phyloP scores from a whole-genome alignment of 306 rosid genomes.

The Acacia confusa region DNA sequence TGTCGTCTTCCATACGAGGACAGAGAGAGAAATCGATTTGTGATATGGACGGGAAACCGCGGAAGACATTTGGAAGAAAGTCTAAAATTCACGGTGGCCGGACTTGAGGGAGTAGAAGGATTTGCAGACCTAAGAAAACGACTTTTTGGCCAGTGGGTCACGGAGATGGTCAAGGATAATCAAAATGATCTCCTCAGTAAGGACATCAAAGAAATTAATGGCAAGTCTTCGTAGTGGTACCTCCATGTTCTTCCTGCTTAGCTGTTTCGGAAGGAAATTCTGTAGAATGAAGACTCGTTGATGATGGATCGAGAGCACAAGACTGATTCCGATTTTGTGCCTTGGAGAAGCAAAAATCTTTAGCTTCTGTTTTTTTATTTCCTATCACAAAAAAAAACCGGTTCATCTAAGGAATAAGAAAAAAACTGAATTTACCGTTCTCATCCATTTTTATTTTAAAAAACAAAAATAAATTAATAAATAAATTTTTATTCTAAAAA shows the following conservation, averaged over 20 bases:
- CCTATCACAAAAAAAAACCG: no score
- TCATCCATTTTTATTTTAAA: no score
- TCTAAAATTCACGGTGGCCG: slow-evolving; percentile 60
- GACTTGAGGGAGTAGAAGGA: slow-evolving; percentile 58
- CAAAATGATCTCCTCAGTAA: slow-evolving; percentile 51
- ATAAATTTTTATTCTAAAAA: no score
- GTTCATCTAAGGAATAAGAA: no score
- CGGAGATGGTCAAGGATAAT: slow-evolving; percentile 54
- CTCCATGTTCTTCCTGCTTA: slow-evolving; percentile 9
- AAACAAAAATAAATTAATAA: no score
- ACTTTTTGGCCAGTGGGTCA: slow-evolving; percentile 50
- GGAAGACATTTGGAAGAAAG: slow-evolving; percentile 35
- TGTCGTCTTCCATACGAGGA: slow-evolving; percentile 48
- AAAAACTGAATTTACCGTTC: no score
- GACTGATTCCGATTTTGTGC: no score
- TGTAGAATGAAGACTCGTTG: no score
- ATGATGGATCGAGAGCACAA: no score
- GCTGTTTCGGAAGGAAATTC: neutral
- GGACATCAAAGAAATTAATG: slow-evolving; percentile 15
- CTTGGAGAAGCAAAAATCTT: no score
- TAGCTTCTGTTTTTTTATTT: no score
- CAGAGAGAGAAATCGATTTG: slow-evolving; percentile 64
- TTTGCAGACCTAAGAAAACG: slow-evolving; percentile 61
- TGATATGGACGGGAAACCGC: slow-evolving; percentile 44
- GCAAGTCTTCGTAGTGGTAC: neutral